Evolutionary conservation across 2,329 filamentous ascomycete genomes (phyloP).

Genomic region (Cordyceps farinosa): DNA sequence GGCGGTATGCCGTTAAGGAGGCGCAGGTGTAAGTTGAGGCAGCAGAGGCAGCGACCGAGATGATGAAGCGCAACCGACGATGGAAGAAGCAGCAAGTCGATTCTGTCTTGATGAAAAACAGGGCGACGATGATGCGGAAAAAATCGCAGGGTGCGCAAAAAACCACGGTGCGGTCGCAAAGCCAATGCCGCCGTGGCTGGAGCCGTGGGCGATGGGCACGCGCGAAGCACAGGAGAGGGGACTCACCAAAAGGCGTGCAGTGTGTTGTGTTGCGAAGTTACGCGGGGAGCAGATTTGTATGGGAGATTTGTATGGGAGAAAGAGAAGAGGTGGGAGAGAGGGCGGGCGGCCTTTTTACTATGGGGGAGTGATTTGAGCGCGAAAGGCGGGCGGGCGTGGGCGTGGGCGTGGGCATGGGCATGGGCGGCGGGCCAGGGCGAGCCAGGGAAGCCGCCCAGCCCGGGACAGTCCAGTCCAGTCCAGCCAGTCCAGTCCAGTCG

Average conservation of each 20-base stretch:
- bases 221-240: slow-evolving; percentile 38
- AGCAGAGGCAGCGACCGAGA: slow-evolving; percentile 13
- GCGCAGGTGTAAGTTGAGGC: slow-evolving; percentile 14
- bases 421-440: slow-evolving; percentile 1
- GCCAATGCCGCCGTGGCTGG: slow-evolving; percentile 26
- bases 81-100: slow-evolving; percentile 1
- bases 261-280: slow-evolving; percentile 38
- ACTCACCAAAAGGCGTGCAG: slow-evolving; percentile 47
- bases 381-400: slow-evolving; percentile 30
- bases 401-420: not conserved
- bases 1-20: not conserved
- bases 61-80: slow-evolving; percentile 2
- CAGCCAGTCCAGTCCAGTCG: not conserved
- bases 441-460: not conserved
- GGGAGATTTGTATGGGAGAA: slow-evolving; percentile 60
- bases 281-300: slow-evolving; percentile 44
- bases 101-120: slow-evolving; percentile 13
- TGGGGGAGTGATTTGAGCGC: slow-evolving; percentile 60
- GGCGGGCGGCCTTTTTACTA: slow-evolving; percentile 61
- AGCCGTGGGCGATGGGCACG: slow-evolving; percentile 33
- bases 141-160: slow-evolving; percentile 25
- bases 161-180: slow-evolving; percentile 23
- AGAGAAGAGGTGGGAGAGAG: slow-evolving; percentile 52
- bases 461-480: not conserved
- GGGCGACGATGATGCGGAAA: slow-evolving; percentile 11